phyloP scores from a whole-genome alignment of 2,329 filamentous ascomycete species.

The Fusarium robinianum region DNA sequence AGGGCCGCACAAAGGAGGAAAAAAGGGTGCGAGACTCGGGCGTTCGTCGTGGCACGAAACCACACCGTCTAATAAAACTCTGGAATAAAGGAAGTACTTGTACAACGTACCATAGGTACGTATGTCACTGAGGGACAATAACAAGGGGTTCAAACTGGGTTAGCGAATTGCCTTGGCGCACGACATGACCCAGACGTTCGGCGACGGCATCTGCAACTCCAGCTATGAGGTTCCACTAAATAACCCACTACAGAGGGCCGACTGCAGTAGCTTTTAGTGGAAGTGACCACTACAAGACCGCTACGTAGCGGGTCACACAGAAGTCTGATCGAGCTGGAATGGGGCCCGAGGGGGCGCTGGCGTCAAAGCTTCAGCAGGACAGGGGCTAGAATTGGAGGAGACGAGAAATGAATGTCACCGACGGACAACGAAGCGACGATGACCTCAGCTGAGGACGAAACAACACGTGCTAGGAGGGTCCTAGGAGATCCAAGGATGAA shows the following conservation, averaged over 20 bases:
- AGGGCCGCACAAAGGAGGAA: slow-evolving; percentile 18
- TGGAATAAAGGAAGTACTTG: slow-evolving; percentile 22
- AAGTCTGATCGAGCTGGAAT: no score
- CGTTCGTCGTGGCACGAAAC: slow-evolving; percentile 31
- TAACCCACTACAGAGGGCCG: slow-evolving; percentile 14
- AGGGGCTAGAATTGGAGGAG: slow-evolving; percentile 40
- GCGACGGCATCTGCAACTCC: slow-evolving; percentile 24
- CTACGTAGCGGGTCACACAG: slow-evolving; percentile 12
- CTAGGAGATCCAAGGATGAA: no score
- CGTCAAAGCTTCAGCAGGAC: slow-evolving; percentile 29
- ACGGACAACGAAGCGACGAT: slow-evolving; percentile 5
- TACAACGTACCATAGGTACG: no score
- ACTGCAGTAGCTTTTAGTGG: no score
- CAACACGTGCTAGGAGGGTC: no score
- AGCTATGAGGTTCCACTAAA: slow-evolving; percentile 15
- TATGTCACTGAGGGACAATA: slow-evolving; percentile 13
- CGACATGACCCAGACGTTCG: slow-evolving; percentile 28
- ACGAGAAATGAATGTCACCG: slow-evolving; percentile 22
- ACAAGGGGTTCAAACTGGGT: slow-evolving; percentile 27
- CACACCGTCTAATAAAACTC: slow-evolving; percentile 18
- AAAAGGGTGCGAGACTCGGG: slow-evolving; percentile 18
- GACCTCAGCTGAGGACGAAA: slow-evolving; percentile 25
- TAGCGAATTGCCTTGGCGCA: slow-evolving; percentile 30
- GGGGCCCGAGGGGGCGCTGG: no score
- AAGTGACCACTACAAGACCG: slow-evolving; percentile 3